Evolutionary conservation across 148 eudicot species (phyloP), one percentile per base, ranked within the genome.

Genomic region (Amaranthus palmeri): DNA sequence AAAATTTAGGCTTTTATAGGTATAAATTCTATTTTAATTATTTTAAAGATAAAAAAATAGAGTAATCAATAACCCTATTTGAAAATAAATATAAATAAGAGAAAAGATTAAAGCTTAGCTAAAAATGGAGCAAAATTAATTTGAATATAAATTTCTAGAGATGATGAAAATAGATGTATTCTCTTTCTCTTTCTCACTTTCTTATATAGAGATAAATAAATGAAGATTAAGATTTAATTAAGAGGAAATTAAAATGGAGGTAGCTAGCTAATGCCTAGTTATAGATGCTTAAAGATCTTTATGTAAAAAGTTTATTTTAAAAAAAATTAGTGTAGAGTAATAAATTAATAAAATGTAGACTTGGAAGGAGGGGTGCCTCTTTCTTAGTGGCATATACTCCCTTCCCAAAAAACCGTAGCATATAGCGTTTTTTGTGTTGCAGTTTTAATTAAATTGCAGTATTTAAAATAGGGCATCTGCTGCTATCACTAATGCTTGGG

Each of bases 171-270:
- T 17, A 10, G 44, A 25, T 46, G 14, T 52, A 9, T 17, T 45
- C 50, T 46, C 50, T 54, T 6, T 55, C n/a, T 71, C 4, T 58
- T 15, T 72, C 17, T 72, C 36, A 46, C 70, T 25, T 25, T 55
- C 52, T 36, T n/a, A 61, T 13, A 50, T 63, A 55, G 41, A 64
- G 40, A 58, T 68, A 53, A 53, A 25, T 25, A 25, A 63, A 63
- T 51, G 43, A 62, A 47, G 48, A 70, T 51, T 59, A 79, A 73
- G 71, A 70, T 70, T 70, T 10, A 71, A 79, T 74, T 65, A 63
- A 51, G 82, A 65, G 78, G 65, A 78, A 79, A 70, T 61, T 50
- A 50, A 44, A 69, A 55, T 54, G 45, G 14, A 58, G 54, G 69
- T 25, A 25, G 36, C 36, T 25, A 74, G 66, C 11, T 65, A 44